phyloP scores from a whole-genome alignment of 2,329 filamentous ascomycete genomes.

The Hyphodiscus sp. region DNA sequence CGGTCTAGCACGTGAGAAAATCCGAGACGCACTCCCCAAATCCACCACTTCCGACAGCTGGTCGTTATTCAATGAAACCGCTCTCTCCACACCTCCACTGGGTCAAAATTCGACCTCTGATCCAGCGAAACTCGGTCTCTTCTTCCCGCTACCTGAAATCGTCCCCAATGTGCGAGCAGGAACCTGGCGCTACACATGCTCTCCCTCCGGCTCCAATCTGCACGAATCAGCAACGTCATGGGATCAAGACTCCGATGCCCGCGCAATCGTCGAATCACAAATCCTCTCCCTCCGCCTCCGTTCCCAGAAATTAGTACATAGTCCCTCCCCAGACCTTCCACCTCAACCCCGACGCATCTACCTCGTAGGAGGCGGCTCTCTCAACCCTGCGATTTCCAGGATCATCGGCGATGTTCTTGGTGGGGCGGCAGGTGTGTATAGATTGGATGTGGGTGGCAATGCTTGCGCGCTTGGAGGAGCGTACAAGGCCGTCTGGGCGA shows the following conservation, averaged over 20 bases:
- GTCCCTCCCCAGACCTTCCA: slow-evolving; percentile 51
- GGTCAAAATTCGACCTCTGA: slow-evolving; percentile 49
- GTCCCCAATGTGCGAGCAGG: slow-evolving; percentile 85
- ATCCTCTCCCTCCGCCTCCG: slow-evolving; percentile 85
- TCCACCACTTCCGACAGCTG: slow-evolving; percentile 52
- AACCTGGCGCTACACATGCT: slow-evolving; percentile 73
- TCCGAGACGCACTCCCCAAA: slow-evolving; percentile 71
- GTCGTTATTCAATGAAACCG: slow-evolving; percentile 71
- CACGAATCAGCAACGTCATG: slow-evolving; percentile 35
- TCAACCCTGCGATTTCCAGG: slow-evolving; percentile 82
- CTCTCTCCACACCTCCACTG: slow-evolving; percentile 62
- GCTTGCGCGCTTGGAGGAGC: slow-evolving; percentile 90
- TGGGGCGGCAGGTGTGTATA: slow-evolving; percentile 82
- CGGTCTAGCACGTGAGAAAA: slow-evolving; percentile 81
- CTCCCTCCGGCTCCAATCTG: slow-evolving; percentile 48
- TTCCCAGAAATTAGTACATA: slow-evolving; percentile 66
- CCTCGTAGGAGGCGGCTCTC: slow-evolving; percentile 85
- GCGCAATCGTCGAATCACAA: slow-evolving; percentile 90
- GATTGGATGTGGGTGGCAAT: slow-evolving; percentile 89
- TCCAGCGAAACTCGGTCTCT: slow-evolving; percentile 80
- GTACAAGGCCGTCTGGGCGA: slow-evolving; percentile 93
- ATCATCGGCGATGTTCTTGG: slow-evolving; percentile 85
- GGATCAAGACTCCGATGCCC: slow-evolving; percentile 66
- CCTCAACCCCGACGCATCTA: slow-evolving; percentile 85
- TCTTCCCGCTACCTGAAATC: slow-evolving; percentile 91